A percentile compares a stretch with the other conserved stretches of the same genome.
phyloP scores from a whole-genome alignment of 169 alveolate species.

The Perkinsus olseni region DNA sequence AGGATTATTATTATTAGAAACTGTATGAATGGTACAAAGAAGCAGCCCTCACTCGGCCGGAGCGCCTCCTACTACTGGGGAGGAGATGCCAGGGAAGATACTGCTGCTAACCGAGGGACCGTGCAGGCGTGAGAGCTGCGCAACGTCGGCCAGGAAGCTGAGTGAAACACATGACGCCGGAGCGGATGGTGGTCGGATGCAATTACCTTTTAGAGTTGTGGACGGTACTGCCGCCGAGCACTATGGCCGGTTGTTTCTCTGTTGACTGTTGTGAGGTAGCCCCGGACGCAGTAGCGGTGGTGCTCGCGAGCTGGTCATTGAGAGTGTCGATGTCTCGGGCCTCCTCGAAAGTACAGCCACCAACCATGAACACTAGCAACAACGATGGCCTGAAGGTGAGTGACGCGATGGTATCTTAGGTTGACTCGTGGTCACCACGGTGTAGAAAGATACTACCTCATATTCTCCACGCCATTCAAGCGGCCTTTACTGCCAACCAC shows the following conservation, averaged over 20 bases:
- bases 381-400: conserved; percentile 33
- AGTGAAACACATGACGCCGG: background rate
- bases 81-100: background rate
- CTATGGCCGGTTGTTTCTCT: conserved; percentile 3
- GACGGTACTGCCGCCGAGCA: conserved; percentile 43
- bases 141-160: conserved; percentile 39
- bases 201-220: conserved; percentile 23
- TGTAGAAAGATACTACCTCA: background rate
- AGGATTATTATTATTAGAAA: background rate
- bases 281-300: background rate
- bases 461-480: background rate
- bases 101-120: background rate
- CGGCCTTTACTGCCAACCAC: background rate
- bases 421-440: background rate
- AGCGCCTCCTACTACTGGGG: background rate
- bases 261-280: background rate
- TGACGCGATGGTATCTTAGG: too few species aligned
- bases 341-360: conserved; percentile 91
- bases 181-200: too few species aligned
- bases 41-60: background rate
- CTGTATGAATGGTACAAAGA: too few species aligned
- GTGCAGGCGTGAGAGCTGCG: conserved; percentile 22
- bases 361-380: conserved; percentile 63
- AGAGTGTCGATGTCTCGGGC: conserved; percentile 70
- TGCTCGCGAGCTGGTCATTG: conserved; percentile 19